Evolutionary conservation across 805 yeast species (phyloP).

Genomic region (Candida fluviatilis): DNA sequence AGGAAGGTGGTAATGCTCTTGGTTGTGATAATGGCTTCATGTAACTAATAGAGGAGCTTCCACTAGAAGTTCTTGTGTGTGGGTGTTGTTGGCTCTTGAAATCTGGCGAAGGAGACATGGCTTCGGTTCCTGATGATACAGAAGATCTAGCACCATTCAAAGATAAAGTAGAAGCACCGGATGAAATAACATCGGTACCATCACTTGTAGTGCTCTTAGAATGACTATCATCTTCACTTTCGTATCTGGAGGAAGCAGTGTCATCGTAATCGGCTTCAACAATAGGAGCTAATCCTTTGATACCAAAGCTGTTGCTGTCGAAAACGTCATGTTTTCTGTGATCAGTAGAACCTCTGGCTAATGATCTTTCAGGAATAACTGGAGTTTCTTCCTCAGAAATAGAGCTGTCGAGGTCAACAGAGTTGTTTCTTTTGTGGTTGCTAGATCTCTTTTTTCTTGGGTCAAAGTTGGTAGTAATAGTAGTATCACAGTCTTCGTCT

Average conservation of each 20-base stretch:
- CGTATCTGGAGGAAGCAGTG: conserved; percentile 29
- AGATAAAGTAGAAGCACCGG: conserved; percentile 33
- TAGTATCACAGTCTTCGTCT: conserved; percentile 3
- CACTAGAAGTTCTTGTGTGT: conserved; percentile 11
- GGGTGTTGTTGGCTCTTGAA: conserved; percentile 12
- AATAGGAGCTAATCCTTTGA: conserved; percentile 36
- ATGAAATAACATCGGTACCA: conserved; percentile 16
- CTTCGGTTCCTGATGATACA: conserved; percentile 29
- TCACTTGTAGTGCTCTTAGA: conserved; percentile 13
- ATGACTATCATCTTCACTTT: conserved; percentile 20
- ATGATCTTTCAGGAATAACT: conserved; percentile 8
- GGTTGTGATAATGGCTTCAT: conserved; percentile 16
- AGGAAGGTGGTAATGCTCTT: conserved; percentile 6
- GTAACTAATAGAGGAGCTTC: conserved; percentile 13
- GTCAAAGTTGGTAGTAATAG: conserved; percentile 12
- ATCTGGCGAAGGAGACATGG: conserved; percentile 12
- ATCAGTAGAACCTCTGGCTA: conserved; percentile 6
- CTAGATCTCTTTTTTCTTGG: conserved; percentile 15
- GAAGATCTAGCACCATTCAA: conserved; percentile 37
- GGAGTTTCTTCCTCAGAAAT: not conserved
- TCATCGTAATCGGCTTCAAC: conserved; percentile 30
- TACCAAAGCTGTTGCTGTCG: conserved; percentile 22
- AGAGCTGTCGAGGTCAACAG: conserved; percentile 8
- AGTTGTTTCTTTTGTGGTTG: conserved; percentile 15
- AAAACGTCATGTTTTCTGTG: conserved; percentile 7